Conservation (phyloP, 2,329 filamentous ascomycete species). For the Ophiostoma perfectum region DNA sequence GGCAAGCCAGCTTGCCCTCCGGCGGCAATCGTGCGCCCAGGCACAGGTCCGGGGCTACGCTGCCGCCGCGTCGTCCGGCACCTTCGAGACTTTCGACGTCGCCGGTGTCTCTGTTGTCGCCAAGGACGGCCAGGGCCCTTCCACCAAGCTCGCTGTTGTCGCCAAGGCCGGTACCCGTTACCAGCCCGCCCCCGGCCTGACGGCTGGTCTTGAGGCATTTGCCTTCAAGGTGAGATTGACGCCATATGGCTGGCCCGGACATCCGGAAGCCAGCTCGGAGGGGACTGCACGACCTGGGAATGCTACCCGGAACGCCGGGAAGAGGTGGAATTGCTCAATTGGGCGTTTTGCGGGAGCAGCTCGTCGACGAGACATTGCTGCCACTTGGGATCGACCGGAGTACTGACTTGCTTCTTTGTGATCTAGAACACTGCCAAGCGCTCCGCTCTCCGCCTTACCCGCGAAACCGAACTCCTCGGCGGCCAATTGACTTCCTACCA, state of each 20-base stretch:
- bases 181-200: constrained; percentile 81
- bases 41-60: constrained; percentile 47
- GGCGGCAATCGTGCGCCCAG: constrained; percentile 37
- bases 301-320: background rate
- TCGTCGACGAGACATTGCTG: background rate
- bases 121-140: constrained; percentile 81
- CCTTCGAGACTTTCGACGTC: constrained; percentile 82
- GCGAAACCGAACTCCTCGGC: constrained; percentile 92
- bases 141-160: constrained; percentile 84
- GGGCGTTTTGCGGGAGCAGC: background rate
- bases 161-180: constrained; percentile 93
- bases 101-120: constrained; percentile 88
- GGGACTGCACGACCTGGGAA: background rate
- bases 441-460: constrained; percentile 84
- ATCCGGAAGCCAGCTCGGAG: background rate
- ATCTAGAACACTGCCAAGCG: constrained; percentile 75
- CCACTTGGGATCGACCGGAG: background rate
- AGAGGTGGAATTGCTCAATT: background rate
- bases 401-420: background rate
- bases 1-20: constrained; percentile 54
- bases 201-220: constrained; percentile 87
- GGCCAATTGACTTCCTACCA: constrained; percentile 83
- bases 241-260: too few species aligned
- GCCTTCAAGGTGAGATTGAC: constrained; percentile 76
- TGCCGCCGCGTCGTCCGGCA: constrained; percentile 57